Base-by-base conservation (phyloP, 305 asterid genomes). In the Striga hermonthica region DNA sequence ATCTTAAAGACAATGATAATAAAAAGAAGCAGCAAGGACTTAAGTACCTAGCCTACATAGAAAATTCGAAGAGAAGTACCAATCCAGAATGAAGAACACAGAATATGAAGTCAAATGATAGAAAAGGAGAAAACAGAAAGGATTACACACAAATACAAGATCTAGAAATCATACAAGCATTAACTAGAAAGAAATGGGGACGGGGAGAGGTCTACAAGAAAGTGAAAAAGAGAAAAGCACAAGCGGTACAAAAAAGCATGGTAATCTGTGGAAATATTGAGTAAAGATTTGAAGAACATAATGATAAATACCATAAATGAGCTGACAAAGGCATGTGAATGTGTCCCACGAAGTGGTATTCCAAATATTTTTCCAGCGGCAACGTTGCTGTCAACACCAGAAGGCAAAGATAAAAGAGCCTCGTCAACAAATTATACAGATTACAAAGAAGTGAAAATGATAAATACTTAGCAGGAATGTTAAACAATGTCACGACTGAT, bases 281-380 rank as follows among this genome's bases (percentile, higher is more conserved):
- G 69, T 44, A 15, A 63, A 63, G n/a, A 37, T 62, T 22, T 9
- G 59, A 54, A 16, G 59, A 41, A 11, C 31, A 22, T 43, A 44
- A 54, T 41, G 28, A 63, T 64, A 76, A 86, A 68, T 76, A 94
- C 99, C 99, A 82, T 80, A 73, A 85, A 94, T 69, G 99, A 90
- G 91, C 97, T 90, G 74, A 90, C 95, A 76, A 90, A 94, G 73
- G 98, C 97, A 80, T 94, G 99, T 61, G 99, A 90, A 78, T 94
- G 98, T 40, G 99, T 94, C 76, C 99, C 99, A 28, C 99, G 93
- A 39, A 94, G 97, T 64, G 99, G 99, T 67, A 94, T 94, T 72
- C 99, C 99, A 77, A 94, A 94, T 77, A 94, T 78, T 78, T 81
- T 88, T 60, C 98, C 99, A 74, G 99, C 96, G 71, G 98, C 98